Evolutionary conservation across 305 asterid species (phyloP).

Genomic region (Fraxinus albicans): DNA sequence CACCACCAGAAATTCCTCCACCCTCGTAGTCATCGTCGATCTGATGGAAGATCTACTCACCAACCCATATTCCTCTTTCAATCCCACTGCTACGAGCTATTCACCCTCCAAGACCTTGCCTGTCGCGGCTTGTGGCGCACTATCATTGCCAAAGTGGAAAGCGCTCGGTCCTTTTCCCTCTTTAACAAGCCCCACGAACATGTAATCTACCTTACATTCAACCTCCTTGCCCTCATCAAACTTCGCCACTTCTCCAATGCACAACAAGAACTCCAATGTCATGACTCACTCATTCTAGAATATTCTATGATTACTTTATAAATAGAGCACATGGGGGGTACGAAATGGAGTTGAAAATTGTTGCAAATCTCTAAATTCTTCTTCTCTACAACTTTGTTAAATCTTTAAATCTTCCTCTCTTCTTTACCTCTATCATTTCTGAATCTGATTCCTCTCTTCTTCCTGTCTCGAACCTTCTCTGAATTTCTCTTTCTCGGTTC

Average conservation of each 20-base stretch:
- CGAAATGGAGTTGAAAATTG: too few species aligned
- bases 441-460: too few species aligned
- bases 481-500: too few species aligned
- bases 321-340: too few species aligned
- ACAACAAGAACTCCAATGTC: conserved; percentile 47
- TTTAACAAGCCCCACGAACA: conserved; percentile 84
- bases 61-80: conserved; percentile 58
- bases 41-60: conserved; percentile 54
- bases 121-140: conserved; percentile 94
- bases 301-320: too few species aligned
- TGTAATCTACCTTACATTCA: conserved; percentile 78
- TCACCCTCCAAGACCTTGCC: conserved; percentile 78
- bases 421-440: too few species aligned
- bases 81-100: conserved; percentile 77
- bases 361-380: too few species aligned
- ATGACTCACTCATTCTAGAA: too few species aligned
- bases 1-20: conserved; percentile 25
- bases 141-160: conserved; percentile 76
- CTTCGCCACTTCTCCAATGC: conserved; percentile 86
- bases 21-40: conserved; percentile 13
- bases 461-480: too few species aligned
- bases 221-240: conserved; percentile 74
- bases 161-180: conserved; percentile 79
- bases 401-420: too few species aligned
- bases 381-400: too few species aligned